These are phyloP conservation scores for Phytophthora meadii DNA, from an alignment of 352 stramenopile genomes.

Conservation along the genomic window DNA sequence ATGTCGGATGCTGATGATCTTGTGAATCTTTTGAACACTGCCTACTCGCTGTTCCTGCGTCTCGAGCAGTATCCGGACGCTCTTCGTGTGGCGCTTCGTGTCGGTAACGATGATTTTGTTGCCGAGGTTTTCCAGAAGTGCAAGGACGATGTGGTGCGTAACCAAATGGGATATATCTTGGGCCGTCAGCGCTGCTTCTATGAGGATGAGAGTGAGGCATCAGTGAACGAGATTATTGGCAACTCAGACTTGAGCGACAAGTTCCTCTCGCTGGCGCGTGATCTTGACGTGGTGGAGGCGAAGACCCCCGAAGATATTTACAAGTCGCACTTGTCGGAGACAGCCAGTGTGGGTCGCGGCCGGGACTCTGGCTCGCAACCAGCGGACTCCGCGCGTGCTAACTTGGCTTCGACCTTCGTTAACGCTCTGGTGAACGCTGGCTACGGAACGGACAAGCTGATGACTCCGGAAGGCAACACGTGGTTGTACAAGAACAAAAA, in stretches of 20 bases:
- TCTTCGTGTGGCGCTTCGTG: constrained; percentile 96
- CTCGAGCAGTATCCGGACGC: constrained; percentile 96
- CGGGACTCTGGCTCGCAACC: constrained; percentile 78
- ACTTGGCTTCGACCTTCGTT: constrained; percentile 99
- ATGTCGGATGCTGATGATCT: constrained; percentile 99
- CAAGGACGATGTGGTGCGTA: constrained; percentile 67
- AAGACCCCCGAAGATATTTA: constrained; percentile 99
- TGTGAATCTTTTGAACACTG: constrained; percentile 89
- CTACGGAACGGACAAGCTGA: constrained; percentile 97
- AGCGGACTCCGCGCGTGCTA: constrained; percentile 97
- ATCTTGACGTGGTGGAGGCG: constrained; percentile 97
- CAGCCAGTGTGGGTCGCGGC: constrained; percentile 76
- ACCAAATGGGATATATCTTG: constrained; percentile 97
- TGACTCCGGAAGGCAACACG: constrained; percentile 94
- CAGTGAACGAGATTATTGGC: constrained; percentile 95
- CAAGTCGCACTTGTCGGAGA: constrained; percentile 99
- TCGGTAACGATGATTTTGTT: constrained; percentile 86
- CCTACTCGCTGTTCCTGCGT: constrained; percentile 95
- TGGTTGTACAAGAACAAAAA: constrained; percentile 99
- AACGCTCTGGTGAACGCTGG: constrained; percentile 99
- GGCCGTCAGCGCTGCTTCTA: constrained; percentile 94
- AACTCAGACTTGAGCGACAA: constrained; percentile 97
- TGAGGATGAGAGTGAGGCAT: constrained; percentile 93
- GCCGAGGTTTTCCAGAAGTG: constrained; percentile 83
- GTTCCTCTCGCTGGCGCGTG: constrained; percentile 96